Conservation (phyloP, 2,329 filamentous ascomycete species). For the Bimuria novae-zelandiae region DNA sequence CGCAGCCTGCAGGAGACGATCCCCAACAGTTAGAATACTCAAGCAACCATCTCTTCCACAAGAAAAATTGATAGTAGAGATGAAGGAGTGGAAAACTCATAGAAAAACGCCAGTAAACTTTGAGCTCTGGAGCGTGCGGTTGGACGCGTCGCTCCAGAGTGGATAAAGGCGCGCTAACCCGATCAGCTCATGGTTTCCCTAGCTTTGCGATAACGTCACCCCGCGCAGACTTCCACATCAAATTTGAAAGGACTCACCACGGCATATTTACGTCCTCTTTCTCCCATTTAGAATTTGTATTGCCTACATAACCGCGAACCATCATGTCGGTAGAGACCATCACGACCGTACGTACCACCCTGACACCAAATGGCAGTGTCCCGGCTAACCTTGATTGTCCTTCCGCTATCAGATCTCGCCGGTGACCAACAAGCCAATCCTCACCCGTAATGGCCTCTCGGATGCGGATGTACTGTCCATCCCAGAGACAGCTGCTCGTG, state of each 20-base stretch:
- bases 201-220: slow-evolving; percentile 15
- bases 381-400: neutral
- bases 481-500: slow-evolving; percentile 71
- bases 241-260: slow-evolving; percentile 19
- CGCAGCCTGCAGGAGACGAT: no score
- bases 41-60: no score
- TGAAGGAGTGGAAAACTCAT: no score
- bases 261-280: no score
- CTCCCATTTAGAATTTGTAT: no score
- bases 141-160: no score
- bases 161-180: neutral
- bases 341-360: slow-evolving; percentile 56
- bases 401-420: slow-evolving; percentile 70
- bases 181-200: slow-evolving; percentile 1
- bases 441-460: slow-evolving; percentile 77
- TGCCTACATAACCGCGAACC: slow-evolving; percentile 7
- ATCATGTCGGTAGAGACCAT: slow-evolving; percentile 62
- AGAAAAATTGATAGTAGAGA: no score
- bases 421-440: slow-evolving; percentile 80
- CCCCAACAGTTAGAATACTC: no score
- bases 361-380: neutral
- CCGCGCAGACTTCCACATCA: slow-evolving; percentile 15
- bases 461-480: slow-evolving; percentile 71
- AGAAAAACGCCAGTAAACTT: no score
- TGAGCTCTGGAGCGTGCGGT: no score